These are phyloP conservation scores for Globisporangium spinosum DNA, from an alignment of 352 stramenopile genomes.

Conservation along the genomic window DNA sequence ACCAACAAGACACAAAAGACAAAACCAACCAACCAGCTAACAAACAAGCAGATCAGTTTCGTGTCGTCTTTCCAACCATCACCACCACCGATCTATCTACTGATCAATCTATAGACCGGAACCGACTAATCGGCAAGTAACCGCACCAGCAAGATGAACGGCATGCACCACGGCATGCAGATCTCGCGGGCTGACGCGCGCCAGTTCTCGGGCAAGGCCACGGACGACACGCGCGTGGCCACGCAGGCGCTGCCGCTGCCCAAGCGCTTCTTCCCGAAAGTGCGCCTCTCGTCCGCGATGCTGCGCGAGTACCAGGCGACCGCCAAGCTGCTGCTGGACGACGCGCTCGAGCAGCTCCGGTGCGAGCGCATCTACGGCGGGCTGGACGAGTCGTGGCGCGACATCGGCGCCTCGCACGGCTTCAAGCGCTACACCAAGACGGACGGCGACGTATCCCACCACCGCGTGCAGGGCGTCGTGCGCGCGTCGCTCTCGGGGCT, in stretches of 20 bases:
- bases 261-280: constrained; percentile 39
- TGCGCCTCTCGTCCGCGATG: constrained; percentile 32
- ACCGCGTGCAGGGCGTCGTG: constrained; percentile 55
- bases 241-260: constrained; percentile 42
- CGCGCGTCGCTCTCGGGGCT: constrained; percentile 49
- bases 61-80: background rate
- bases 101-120: background rate
- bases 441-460: constrained; percentile 39
- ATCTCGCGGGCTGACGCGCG: constrained; percentile 18
- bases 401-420: constrained; percentile 41
- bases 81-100: no score
- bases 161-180: constrained; percentile 15
- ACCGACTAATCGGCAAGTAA: background rate
- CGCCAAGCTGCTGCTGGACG: constrained; percentile 40
- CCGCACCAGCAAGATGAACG: background rate
- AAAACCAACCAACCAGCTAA: no score
- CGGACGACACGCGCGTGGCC: constrained; percentile 9
- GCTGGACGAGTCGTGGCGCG: constrained; percentile 50
- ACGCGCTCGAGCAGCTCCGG: constrained; percentile 34
- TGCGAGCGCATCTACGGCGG: constrained; percentile 40
- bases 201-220: constrained; percentile 12
- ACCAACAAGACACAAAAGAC: background rate
- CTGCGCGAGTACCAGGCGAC: constrained; percentile 38
- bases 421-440: constrained; percentile 60
- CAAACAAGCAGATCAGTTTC: background rate